These are phyloP conservation scores for Hebeloma cylindrosporum DNA, from an alignment of 768 basidiomycete species.

Conservation along the genomic window DNA sequence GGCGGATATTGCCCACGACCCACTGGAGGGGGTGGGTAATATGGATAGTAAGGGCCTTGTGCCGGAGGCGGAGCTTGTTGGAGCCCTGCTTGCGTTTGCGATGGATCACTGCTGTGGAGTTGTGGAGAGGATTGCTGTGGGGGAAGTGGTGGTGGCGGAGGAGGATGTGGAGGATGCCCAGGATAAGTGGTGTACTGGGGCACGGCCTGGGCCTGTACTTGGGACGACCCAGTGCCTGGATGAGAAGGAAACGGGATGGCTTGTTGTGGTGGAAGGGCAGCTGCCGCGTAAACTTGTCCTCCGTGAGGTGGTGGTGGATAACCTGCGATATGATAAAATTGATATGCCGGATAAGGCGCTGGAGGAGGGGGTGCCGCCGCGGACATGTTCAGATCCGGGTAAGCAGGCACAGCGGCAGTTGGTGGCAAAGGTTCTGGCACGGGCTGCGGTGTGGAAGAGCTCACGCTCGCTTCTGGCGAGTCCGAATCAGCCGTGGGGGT, in stretches of 20 bases:
- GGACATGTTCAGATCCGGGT: conserved; percentile 15
- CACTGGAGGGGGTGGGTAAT: conserved; percentile 14
- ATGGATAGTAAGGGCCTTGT: conserved; percentile 14
- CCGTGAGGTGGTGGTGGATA: conserved; percentile 20
- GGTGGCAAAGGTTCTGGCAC: conserved; percentile 12
- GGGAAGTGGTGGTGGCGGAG: conserved; percentile 16
- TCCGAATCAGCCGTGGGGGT: conserved; percentile 16
- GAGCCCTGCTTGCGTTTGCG: conserved; percentile 20
- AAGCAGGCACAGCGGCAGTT: conserved; percentile 5
- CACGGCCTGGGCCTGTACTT: conserved; percentile 4
- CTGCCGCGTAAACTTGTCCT: conserved; percentile 15
- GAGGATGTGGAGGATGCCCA: conserved; percentile 18
- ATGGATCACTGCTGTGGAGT: conserved; percentile 29
- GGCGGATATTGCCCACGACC: conserved; percentile 2
- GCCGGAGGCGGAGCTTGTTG: conserved; percentile 11
- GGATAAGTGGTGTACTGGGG: conserved; percentile 13
- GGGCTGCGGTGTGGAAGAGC: conserved; percentile 18
- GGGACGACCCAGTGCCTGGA: conserved; percentile 8
- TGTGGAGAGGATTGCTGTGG: conserved; percentile 11
- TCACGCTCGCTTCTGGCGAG: conserved; percentile 17
- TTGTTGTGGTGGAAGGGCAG: conserved; percentile 9
- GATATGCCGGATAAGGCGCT: conserved; percentile 18
- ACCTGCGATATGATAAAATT: conserved; percentile 17
- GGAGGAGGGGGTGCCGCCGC: conserved; percentile 1
- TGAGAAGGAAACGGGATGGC: conserved; percentile 8